Conservation (phyloP, 352 stramenopile species). For the Salisapilia sapeloensis region DNA sequence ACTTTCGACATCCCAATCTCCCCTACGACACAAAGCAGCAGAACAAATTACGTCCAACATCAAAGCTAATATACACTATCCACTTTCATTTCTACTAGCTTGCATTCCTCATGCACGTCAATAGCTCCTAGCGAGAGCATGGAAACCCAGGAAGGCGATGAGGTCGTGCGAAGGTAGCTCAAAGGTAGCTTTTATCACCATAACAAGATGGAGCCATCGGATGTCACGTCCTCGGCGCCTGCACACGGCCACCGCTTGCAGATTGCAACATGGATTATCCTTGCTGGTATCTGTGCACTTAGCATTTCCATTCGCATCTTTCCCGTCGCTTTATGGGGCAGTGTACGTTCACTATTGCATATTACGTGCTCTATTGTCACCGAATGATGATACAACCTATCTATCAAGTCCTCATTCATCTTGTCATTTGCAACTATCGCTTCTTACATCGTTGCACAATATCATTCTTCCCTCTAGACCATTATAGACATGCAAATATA, state of each 20-base stretch:
- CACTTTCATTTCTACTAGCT: not conserved
- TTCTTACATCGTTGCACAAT: too few species aligned
- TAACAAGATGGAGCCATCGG: not conserved
- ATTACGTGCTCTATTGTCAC: not conserved
- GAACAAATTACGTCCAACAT: too few species aligned
- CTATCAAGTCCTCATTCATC: not conserved
- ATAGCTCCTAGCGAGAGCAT: not conserved
- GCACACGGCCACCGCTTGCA: slow-evolving; percentile 1
- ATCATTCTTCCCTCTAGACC: too few species aligned
- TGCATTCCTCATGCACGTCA: not conserved
- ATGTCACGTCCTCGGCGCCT: not conserved
- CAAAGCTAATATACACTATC: slow-evolving; percentile 8
- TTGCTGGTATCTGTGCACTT: slow-evolving; percentile 78
- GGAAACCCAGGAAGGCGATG: not conserved
- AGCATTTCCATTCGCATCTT: slow-evolving; percentile 85
- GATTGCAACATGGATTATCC: slow-evolving; percentile 16
- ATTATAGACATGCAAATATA: too few species aligned
- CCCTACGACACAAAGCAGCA: slow-evolving; percentile 2
- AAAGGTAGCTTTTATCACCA: slow-evolving; percentile 5
- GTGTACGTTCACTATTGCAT: too few species aligned
- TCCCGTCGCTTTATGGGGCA: slow-evolving; percentile 82
- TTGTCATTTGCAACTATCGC: too few species aligned
- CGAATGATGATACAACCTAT: not conserved
- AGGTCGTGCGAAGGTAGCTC: slow-evolving; percentile 20
- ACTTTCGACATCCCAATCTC: not conserved